These are phyloP conservation scores for Cyclocybe cylindracea DNA, from an alignment of 768 basidiomycete genomes.

Conservation along the genomic window DNA sequence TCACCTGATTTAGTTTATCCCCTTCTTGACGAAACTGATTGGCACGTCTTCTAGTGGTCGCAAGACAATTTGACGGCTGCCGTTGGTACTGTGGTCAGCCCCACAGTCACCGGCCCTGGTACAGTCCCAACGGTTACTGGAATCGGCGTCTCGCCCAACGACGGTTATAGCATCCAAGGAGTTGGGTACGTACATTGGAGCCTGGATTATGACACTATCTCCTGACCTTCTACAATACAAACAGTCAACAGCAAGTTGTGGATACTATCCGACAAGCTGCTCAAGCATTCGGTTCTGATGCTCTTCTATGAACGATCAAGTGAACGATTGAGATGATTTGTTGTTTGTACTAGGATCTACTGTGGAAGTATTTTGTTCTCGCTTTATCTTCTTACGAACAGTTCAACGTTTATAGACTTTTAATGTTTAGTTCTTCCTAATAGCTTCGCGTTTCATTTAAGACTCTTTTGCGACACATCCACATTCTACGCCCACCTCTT, in stretches of 20 bases:
- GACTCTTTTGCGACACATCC: neutral
- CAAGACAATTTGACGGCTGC: conserved; percentile 49
- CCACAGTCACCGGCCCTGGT: conserved; percentile 31
- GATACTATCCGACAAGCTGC: conserved; percentile 28
- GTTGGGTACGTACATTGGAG: conserved; percentile 31
- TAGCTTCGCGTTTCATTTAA: neutral
- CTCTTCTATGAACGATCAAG: neutral
- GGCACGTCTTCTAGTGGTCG: conserved; percentile 49
- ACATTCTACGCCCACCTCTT: too few relatives aligned
- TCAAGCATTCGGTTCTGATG: conserved; percentile 35
- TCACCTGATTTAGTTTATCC: neutral
- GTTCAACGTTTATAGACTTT: neutral
- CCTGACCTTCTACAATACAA: neutral
- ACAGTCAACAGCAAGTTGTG: conserved; percentile 31
- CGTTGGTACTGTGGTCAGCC: conserved; percentile 46
- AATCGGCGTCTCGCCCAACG: conserved; percentile 61
- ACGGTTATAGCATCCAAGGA: conserved; percentile 56
- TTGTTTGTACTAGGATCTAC: neutral
- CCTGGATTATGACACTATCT: neutral
- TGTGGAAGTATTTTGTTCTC: neutral
- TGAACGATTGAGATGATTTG: neutral
- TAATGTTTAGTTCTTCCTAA: neutral
- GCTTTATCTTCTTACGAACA: neutral
- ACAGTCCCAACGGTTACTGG: conserved; percentile 27
- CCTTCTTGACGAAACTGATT: conserved; percentile 14